Conservation (phyloP, 306 rosid genomes). For the Rosa lucieae region DNA sequence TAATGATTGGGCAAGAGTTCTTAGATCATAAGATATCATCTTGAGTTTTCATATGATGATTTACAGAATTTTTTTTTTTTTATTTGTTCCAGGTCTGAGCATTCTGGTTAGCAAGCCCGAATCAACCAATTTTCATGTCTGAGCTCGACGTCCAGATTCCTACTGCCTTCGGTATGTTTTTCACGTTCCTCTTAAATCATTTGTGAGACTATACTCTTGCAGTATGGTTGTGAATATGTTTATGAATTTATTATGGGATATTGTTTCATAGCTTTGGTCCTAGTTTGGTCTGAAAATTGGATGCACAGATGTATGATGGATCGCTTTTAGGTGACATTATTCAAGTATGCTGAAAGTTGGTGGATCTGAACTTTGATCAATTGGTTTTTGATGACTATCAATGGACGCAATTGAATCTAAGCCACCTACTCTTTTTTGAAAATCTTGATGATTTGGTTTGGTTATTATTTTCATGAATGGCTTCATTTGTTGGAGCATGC, state of each 20-base stretch:
- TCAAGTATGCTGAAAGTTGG: neutral
- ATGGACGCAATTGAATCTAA: neutral
- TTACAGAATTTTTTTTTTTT: neutral
- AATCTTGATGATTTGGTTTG: neutral
- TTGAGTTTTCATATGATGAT: neutral
- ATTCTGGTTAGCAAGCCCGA: slow-evolving; percentile 38
- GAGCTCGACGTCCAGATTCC: slow-evolving; percentile 72
- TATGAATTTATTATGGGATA: neutral
- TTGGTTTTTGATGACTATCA: neutral
- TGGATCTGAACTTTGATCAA: neutral
- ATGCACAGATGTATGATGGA: neutral
- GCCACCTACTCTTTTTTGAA: neutral
- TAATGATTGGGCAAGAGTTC: neutral
- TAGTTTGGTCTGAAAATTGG: neutral
- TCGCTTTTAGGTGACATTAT: neutral
- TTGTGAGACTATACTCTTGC: neutral
- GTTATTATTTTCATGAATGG: neutral
- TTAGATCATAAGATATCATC: neutral
- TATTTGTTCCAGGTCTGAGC: slow-evolving; percentile 41
- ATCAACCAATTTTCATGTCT: slow-evolving; percentile 72
- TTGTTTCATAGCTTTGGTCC: neutral
- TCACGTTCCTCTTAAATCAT: neutral
- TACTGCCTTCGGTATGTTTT: slow-evolving; percentile 64
- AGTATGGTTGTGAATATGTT: neutral
- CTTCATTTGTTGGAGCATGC: neutral